Base-by-base conservation (phyloP, 371 early-diverging fungal genomes). In the Rhizopus stolonifer region DNA sequence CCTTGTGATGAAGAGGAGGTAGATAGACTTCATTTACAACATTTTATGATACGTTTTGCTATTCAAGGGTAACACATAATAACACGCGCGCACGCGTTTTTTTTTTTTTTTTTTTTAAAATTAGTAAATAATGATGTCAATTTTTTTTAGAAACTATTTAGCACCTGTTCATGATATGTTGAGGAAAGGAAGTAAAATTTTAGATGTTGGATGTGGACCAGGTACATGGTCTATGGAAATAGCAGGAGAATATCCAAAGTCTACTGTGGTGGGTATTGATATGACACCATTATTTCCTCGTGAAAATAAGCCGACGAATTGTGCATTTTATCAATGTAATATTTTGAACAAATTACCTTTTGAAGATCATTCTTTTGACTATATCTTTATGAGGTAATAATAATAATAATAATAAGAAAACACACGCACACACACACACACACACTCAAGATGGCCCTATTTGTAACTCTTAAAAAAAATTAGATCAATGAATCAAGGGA, bases 151-250 rank as follows among this genome's bases (percentile, higher is more conserved):
- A 31, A 75, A 73, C 29, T 79, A 75, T 48, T 49, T 75, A n/a
- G 73, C 79, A 26, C 79, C 79, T 24, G 76, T 79, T 21, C 73
- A 59, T 42, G 79, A 79, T 33, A 39, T 64, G 4, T 47, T 77
- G 24, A 64, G 78, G 25, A 71, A 73, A 38, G 77, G 77, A 1
- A 72, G 61, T n/a, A 61, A 61, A 10, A 69, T 78, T 2, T 52
- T 78, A 14, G 78, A 78, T 55, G 71, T 81, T 17, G 84, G 81
- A 1, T 81, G 81, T 49, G 84, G 84, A 3, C 65, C 71, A 13
- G 84, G 84, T 1, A 54, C 77, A 3, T 83, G 84, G 84, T 69
- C 79, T 22, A 79, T 74, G 74, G 82, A 79, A 32, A 80, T 81
- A 56, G 80, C 82, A 34, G 71, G 74, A 39, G 79, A 80, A 49